Evolutionary conservation across 2,329 filamentous ascomycete genomes (phyloP).

Genomic region (Didymella arachidicola): DNA sequence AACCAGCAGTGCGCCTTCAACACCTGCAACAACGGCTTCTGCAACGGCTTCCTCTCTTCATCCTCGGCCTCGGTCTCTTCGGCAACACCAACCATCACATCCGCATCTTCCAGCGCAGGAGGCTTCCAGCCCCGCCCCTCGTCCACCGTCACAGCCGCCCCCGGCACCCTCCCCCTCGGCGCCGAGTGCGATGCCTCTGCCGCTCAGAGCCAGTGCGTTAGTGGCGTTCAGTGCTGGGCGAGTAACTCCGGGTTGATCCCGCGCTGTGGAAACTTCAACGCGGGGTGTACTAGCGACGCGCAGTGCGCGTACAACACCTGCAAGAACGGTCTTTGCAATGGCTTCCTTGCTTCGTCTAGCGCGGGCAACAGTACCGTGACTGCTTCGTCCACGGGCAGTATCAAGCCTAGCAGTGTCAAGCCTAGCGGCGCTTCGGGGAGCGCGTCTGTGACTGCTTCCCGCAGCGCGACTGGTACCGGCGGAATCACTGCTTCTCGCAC

Average conservation of each 20-base stretch:
- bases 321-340: constrained; percentile 29
- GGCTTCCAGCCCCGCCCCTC: constrained; percentile 21
- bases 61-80: constrained; percentile 18
- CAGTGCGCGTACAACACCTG: constrained; percentile 31
- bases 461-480: constrained; percentile 3
- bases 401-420: background rate
- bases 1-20: constrained; percentile 34
- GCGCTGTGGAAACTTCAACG: constrained; percentile 31
- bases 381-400: background rate
- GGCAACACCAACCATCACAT: constrained; percentile 15
- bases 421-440: constrained; percentile 1
- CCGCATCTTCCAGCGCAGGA: background rate
- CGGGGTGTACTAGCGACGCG: constrained; percentile 21
- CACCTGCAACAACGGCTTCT: constrained; percentile 29
- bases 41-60: constrained; percentile 25
- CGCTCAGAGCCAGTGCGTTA: constrained; percentile 21
- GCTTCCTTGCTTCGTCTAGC: constrained; percentile 16
- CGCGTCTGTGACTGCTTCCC: constrained; percentile 1
- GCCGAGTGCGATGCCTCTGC: constrained; percentile 26
- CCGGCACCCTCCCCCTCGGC: constrained; percentile 28
- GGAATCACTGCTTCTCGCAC: constrained; percentile 6
- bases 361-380: constrained; percentile 15
- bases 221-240: constrained; percentile 27
- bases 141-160: constrained; percentile 23
- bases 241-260: constrained; percentile 25